Evolutionary conservation across 2,329 filamentous ascomycete genomes (phyloP).

Genomic region (Trichoderma asperellum): DNA sequence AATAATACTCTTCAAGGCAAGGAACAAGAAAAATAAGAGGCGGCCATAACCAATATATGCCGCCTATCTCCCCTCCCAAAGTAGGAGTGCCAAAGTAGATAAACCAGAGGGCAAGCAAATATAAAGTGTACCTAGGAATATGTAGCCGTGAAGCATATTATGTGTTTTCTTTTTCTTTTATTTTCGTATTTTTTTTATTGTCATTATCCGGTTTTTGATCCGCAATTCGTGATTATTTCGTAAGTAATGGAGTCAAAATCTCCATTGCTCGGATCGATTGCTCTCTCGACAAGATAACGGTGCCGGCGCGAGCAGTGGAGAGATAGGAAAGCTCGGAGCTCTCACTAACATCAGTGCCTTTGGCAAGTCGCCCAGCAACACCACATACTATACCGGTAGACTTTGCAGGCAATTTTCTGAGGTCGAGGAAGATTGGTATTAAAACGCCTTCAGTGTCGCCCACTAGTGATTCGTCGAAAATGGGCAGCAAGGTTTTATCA

Average conservation of each 20-base stretch:
- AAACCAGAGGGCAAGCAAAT: background rate
- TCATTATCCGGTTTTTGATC: background rate
- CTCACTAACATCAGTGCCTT: slow-evolving; percentile 63
- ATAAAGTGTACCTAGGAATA: background rate
- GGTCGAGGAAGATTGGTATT: slow-evolving; percentile 86
- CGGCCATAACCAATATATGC: background rate
- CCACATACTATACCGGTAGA: slow-evolving; percentile 95
- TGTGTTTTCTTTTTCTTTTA: background rate
- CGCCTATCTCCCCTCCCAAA: background rate
- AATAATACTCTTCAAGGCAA: background rate
- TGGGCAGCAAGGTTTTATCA: slow-evolving; percentile 66
- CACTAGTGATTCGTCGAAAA: slow-evolving; percentile 75
- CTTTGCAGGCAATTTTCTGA: slow-evolving; percentile 79
- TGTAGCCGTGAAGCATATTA: background rate
- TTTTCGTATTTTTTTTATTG: too few relatives aligned
- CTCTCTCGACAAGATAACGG: slow-evolving; percentile 79
- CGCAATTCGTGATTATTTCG: slow-evolving; percentile 38
- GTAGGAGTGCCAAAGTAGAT: background rate
- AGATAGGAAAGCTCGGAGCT: slow-evolving; percentile 85
- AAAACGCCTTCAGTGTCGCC: slow-evolving; percentile 73
- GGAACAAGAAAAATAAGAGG: background rate
- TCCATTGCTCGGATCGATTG: slow-evolving; percentile 74
- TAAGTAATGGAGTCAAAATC: slow-evolving; percentile 63
- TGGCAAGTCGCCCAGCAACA: slow-evolving; percentile 80
- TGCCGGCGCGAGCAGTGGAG: slow-evolving; percentile 84